phyloP scores from a whole-genome alignment of 495 filamentous ascomycete genomes.

The Podospora appendiculata region DNA sequence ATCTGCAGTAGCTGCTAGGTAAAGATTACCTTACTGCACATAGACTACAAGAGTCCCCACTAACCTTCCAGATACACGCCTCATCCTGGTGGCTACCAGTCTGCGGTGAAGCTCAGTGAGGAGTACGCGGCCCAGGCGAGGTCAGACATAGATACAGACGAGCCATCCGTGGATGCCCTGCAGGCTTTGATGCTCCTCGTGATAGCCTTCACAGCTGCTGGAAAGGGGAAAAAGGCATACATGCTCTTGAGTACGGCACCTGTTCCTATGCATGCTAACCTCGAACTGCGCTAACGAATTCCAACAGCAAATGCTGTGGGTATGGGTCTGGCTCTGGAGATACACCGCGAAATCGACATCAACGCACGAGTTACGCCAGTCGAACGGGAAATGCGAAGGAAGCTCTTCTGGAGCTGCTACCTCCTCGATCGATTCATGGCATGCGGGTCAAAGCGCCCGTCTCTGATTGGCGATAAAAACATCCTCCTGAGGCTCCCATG shows the following conservation, averaged over 20 bases:
- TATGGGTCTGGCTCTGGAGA: slow-evolving; percentile 71
- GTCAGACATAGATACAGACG: slow-evolving; percentile 64
- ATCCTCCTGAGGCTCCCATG: slow-evolving; percentile 66
- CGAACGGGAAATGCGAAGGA: slow-evolving; percentile 65
- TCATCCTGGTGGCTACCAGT: slow-evolving; percentile 52
- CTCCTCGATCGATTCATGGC: slow-evolving; percentile 72
- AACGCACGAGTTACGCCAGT: slow-evolving; percentile 46
- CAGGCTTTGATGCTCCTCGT: slow-evolving; percentile 71
- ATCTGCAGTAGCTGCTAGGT: slow-evolving; percentile 65
- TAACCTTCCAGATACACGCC: slow-evolving; percentile 51
- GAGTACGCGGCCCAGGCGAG: slow-evolving; percentile 62
- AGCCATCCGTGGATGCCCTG: slow-evolving; percentile 66
- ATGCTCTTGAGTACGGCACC: slow-evolving; percentile 65
- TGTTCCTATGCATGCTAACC: background rate
- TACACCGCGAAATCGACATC: slow-evolving; percentile 62
- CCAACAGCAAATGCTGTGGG: slow-evolving; percentile 62
- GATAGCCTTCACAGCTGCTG: slow-evolving; percentile 64
- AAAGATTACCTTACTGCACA: slow-evolving; percentile 4
- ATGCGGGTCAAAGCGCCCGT: slow-evolving; percentile 70
- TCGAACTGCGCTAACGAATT: background rate
- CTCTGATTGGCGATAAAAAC: slow-evolving; percentile 65
- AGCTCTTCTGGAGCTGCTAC: slow-evolving; percentile 80
- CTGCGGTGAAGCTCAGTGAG: slow-evolving; percentile 51
- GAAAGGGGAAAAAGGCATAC: slow-evolving; percentile 77
- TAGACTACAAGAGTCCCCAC: background rate